A percentile compares a stretch with the other conserved stretches of the same genome.
These are phyloP conservation scores for Prasinococcaceae sp. DNA, from an alignment of 139 green algal genomes.

Conservation along the genomic window DNA sequence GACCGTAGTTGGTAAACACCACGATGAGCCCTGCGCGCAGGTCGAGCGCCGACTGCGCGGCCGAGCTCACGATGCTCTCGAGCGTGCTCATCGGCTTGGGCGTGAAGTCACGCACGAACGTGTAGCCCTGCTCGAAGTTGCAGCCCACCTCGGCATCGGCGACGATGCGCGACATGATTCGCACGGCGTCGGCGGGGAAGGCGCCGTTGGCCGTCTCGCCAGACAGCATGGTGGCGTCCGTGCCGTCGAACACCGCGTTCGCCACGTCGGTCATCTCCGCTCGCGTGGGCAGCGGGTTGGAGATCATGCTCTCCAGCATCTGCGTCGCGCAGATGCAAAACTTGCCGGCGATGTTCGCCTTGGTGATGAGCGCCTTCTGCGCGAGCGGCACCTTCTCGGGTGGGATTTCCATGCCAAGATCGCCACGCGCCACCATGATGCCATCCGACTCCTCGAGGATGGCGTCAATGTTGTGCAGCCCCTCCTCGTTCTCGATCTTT, in stretches of 20 bases:
- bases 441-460: constrained; percentile 13
- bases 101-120: constrained; percentile 47
- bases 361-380: constrained; percentile 55
- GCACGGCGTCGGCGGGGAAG: constrained; percentile 19
- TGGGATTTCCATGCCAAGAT: constrained; percentile 47
- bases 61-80: constrained; percentile 26
- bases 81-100: constrained; percentile 37
- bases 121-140: constrained; percentile 38
- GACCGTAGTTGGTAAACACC: constrained; percentile 38
- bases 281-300: constrained; percentile 24
- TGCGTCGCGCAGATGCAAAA: constrained; percentile 27
- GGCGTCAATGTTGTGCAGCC: constrained; percentile 34
- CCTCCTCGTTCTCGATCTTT: constrained; percentile 44
- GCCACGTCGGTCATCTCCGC: constrained; percentile 31
- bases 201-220: constrained; percentile 21
- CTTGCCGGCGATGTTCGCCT: constrained; percentile 48
- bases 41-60: constrained; percentile 37
- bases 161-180: constrained; percentile 11
- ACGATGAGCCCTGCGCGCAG: constrained; percentile 38
- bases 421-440: constrained; percentile 38
- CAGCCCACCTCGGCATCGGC: constrained; percentile 20
- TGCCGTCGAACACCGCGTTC: constrained; percentile 31
- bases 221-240: constrained; percentile 20
- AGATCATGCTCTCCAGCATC: constrained; percentile 32
- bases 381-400: constrained; percentile 44